phyloP scores from a whole-genome alignment of 352 stramenopile genomes.

The Phytophthora pini region DNA sequence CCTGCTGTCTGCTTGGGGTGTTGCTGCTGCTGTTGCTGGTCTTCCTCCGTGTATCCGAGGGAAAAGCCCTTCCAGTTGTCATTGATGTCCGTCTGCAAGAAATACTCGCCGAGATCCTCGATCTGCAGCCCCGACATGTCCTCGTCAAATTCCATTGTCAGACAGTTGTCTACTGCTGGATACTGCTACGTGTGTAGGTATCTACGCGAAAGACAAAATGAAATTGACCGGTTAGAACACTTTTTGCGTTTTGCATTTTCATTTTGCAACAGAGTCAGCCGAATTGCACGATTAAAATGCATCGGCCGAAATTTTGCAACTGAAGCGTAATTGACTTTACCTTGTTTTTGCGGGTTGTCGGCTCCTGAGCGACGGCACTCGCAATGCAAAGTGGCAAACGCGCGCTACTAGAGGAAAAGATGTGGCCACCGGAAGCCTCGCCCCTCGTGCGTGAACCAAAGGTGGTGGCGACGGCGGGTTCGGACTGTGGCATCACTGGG shows the following conservation, averaged over 20 bases:
- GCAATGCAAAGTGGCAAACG: slow-evolving; percentile 17
- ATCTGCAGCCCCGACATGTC: slow-evolving; percentile 80
- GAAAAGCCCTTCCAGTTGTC: slow-evolving; percentile 80
- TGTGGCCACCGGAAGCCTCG: slow-evolving; percentile 29
- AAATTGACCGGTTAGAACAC: too few species aligned
- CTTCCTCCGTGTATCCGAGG: slow-evolving; percentile 69
- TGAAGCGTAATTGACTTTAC: slow-evolving; percentile 3
- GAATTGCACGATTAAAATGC: too few species aligned
- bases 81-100: slow-evolving; percentile 62
- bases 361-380: slow-evolving; percentile 2
- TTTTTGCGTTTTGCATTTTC: slow-evolving; percentile 2
- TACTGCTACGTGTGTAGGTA: slow-evolving; percentile 2
- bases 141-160: slow-evolving; percentile 65
- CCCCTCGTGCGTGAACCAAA: slow-evolving; percentile 13
- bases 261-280: too few species aligned
- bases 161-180: slow-evolving; percentile 4
- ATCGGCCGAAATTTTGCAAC: too few species aligned
- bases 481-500: slow-evolving; percentile 33
- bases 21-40: slow-evolving; percentile 30
- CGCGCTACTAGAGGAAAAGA: slow-evolving; percentile 19
- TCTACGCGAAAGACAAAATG: too few species aligned
- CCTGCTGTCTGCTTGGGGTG: slow-evolving; percentile 14
- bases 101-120: slow-evolving; percentile 77
- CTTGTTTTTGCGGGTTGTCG: slow-evolving; percentile 1
- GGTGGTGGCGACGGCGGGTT: slow-evolving; percentile 16